Percentiles rank a stretch among this genome's conserved stretches.
These are phyloP conservation scores for Phyllostachys edulis DNA, from an alignment of 176 grass and related monocot genomes.

Conservation along the genomic window DNA sequence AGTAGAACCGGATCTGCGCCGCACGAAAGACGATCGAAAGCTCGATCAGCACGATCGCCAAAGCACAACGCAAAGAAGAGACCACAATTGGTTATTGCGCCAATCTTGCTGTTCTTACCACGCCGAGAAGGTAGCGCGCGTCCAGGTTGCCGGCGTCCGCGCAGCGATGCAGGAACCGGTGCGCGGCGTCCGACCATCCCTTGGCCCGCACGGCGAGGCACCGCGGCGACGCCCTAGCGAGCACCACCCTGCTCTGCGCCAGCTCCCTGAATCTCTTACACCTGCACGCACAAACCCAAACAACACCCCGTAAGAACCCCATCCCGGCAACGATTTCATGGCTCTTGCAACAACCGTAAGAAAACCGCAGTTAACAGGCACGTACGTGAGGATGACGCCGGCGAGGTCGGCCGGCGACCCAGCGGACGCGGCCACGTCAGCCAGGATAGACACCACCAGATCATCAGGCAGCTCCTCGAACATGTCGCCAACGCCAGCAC, in stretches of 20 bases:
- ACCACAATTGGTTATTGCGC: background rate
- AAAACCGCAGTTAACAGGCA: background rate
- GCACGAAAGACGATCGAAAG: background rate
- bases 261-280: conserved; percentile 67
- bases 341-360: background rate
- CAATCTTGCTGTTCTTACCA: conserved; percentile 30
- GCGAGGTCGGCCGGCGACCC: conserved; percentile 57
- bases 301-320: conserved; percentile 9
- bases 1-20: conserved; percentile 76
- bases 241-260: conserved; percentile 41
- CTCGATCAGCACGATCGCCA: background rate
- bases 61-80: background rate
- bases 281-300: conserved; percentile 32
- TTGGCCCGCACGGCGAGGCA: conserved; percentile 55
- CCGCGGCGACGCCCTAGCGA: conserved; percentile 47
- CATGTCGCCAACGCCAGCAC: conserved; percentile 16
- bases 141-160: conserved; percentile 67
- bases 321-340: background rate
- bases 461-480: conserved; percentile 76
- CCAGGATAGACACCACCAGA: conserved; percentile 63
- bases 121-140: conserved; percentile 74
- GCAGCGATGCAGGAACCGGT: conserved; percentile 59
- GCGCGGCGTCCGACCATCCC: conserved; percentile 53
- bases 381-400: conserved; percentile 65
- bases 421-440: conserved; percentile 56